Evolutionary conservation across 2,329 filamentous ascomycete genomes (phyloP).

Genomic region (Calonectria pseudoreteaudii): DNA sequence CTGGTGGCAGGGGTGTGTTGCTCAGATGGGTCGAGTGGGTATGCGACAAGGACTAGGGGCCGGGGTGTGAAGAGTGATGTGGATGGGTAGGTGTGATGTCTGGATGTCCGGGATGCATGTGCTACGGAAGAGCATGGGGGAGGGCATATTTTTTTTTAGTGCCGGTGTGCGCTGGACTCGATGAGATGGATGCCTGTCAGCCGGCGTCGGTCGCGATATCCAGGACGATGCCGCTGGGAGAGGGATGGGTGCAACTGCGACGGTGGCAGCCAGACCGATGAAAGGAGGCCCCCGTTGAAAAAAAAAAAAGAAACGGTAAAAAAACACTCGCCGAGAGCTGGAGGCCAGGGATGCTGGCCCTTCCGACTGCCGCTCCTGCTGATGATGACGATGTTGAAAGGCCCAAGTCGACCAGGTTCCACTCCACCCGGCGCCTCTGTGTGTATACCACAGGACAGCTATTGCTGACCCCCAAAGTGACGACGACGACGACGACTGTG

Average conservation of each 20-base stretch:
- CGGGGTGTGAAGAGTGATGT: slow-evolving; percentile 21
- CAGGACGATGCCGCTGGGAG: not conserved
- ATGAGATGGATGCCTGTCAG: slow-evolving; percentile 10
- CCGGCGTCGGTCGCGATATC: slow-evolving; percentile 10
- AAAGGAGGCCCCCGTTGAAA: not conserved
- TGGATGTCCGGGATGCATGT: slow-evolving; percentile 12
- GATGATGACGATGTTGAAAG: slow-evolving; percentile 13
- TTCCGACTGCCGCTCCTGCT: not conserved
- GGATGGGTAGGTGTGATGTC: slow-evolving; percentile 25
- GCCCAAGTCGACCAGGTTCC: not conserved
- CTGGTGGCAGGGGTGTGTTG: slow-evolving; percentile 18
- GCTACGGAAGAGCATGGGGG: slow-evolving; percentile 8
- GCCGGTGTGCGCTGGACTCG: not conserved
- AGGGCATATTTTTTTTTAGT: not conserved
- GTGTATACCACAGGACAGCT: not conserved
- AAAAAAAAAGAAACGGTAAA: not conserved
- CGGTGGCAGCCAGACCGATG: not conserved
- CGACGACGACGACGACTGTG: slow-evolving; percentile 17
- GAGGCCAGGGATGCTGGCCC: not conserved
- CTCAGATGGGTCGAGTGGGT: slow-evolving; percentile 6
- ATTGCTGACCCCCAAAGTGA: slow-evolving; percentile 18
- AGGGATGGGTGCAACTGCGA: not conserved
- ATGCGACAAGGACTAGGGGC: slow-evolving; percentile 12
- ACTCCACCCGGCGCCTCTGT: slow-evolving; percentile 1
- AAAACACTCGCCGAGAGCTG: not conserved